Evolutionary conservation across 73 alveolate genomes (phyloP), one percentile per base, ranked within the genome.

Genomic region (Strombidium stylifer): DNA sequence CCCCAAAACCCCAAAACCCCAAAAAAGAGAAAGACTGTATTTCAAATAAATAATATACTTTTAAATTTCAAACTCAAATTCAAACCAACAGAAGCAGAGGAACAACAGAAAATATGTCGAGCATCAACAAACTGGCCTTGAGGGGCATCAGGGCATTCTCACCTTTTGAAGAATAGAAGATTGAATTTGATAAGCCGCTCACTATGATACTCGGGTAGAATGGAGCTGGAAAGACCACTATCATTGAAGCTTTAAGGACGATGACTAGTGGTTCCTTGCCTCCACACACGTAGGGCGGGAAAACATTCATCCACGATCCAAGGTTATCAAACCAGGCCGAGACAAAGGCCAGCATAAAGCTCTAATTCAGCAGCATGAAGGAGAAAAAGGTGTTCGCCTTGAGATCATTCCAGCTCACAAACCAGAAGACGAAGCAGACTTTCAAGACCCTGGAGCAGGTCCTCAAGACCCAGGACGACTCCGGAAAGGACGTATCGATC

Each of bases 191-290:
- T 57, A 72, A 85, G 36, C 97, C 97, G 0, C 83, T 93, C 42
- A 93, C 98, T 0, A 71, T 93, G 48, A 93, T 93, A 35, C 93
- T 90, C 23, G 99, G 99, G 15, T 93, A 91, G 45, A 94, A 94
- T 79, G 99, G 99, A 16, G 85, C 97, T 67, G 99, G 99, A 8
- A 94, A 94, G 84, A 91, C 99, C 96, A 92, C 99, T 32, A 92
- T 94, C 75, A 91, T 94, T 45, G 99, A 94, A 73, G 71, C 94
- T 37, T 76, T 94, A n/a, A 85, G 93, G 56, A 73, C 91, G 52
- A 90, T 86, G 48, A 85, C 97, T 19, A 85, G 97, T 58, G 99
- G 99, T 10, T 52, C 93, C 28, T 69, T 91, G 78, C 99, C 99
- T 18, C 99, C 99, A 14, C 86, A 86, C 47, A 81, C 98, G 2